Percentiles rank a stretch among this genome's conserved stretches.
phyloP scores from a whole-genome alignment of 139 green algal species.

The Picochlorum sp. region DNA sequence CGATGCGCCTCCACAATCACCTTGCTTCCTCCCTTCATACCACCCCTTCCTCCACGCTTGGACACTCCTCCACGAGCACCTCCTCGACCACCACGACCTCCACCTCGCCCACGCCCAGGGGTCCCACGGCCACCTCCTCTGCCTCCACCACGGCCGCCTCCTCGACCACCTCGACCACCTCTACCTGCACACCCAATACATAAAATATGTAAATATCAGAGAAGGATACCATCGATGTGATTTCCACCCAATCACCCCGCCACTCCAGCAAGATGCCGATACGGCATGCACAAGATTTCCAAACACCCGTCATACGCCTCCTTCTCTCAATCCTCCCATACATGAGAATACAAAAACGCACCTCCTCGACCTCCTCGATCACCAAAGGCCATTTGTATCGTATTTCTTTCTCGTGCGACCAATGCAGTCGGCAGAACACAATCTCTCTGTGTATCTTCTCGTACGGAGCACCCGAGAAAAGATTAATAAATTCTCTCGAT shows the following conservation, averaged over 20 bases:
- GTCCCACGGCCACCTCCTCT: constrained; percentile 23
- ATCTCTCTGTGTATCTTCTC: not conserved
- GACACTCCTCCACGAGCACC: constrained; percentile 7
- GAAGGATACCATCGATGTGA: too few species aligned
- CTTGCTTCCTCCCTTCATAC: constrained; percentile 72
- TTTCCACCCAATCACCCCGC: too few species aligned
- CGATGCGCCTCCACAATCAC: constrained; percentile 87
- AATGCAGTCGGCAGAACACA: too few species aligned
- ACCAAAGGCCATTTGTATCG: too few species aligned
- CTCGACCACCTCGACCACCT: constrained; percentile 32
- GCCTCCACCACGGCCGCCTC: constrained; percentile 18
- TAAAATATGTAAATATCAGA: not conserved
- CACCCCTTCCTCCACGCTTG: constrained; percentile 48
- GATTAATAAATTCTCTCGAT: too few species aligned
- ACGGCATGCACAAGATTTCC: too few species aligned
- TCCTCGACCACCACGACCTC: constrained; percentile 21
- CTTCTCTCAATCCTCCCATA: too few species aligned
- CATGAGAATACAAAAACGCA: too few species aligned
- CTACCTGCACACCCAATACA: constrained; percentile 1
- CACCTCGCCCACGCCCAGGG: constrained; percentile 33
- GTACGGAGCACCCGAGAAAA: not conserved
- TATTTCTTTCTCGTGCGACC: too few species aligned
- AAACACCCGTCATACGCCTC: too few species aligned
- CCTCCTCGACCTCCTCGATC: too few species aligned
- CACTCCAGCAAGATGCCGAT: too few species aligned